Percentiles rank a stretch among this genome's conserved stretches.
Evolutionary conservation across 2,329 filamentous ascomycete species (phyloP).

Genomic region (Madurella fahalii): DNA sequence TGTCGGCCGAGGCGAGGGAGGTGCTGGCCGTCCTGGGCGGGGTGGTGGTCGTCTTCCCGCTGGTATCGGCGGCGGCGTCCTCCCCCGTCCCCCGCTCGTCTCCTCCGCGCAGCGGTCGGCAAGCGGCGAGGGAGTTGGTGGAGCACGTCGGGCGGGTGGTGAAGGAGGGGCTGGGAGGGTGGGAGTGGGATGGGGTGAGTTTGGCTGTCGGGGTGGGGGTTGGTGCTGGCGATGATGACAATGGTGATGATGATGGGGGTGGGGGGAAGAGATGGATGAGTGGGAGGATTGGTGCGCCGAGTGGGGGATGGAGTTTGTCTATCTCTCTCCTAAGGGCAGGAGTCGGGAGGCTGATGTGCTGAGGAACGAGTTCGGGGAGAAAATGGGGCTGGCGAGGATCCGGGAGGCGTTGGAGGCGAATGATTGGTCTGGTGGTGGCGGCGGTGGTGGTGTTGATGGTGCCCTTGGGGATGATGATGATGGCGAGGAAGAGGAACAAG

Average conservation of each 20-base stretch:
- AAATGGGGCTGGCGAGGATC: constrained; percentile 54
- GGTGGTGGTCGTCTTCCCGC: constrained; percentile 50
- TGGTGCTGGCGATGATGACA: constrained; percentile 13
- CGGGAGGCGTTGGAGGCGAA: constrained; percentile 62
- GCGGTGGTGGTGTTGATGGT: constrained; percentile 25
- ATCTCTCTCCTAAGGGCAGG: constrained; percentile 30
- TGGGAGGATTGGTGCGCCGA: constrained; percentile 60
- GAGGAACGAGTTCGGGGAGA: constrained; percentile 59
- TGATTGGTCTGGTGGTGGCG: constrained; percentile 50
- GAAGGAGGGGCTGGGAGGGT: constrained; percentile 54
- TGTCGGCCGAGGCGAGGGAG: constrained; percentile 57
- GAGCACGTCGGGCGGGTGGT: constrained; percentile 52
- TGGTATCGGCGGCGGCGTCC: not conserved
- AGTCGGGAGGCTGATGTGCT: constrained; percentile 33
- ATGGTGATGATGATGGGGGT: constrained; percentile 10
- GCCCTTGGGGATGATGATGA: constrained; percentile 25
- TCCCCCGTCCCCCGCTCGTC: constrained; percentile 28
- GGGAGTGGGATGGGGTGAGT: constrained; percentile 61
- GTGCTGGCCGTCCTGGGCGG: constrained; percentile 59
- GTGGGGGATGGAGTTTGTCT: constrained; percentile 60
- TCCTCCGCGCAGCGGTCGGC: constrained; percentile 8
- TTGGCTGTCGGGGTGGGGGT: constrained; percentile 55
- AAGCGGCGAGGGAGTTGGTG: constrained; percentile 41
- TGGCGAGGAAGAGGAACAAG: constrained; percentile 26
- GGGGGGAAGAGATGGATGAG: constrained; percentile 45